Percentiles rank a stretch among this genome's conserved stretches.
Conservation (phyloP, 352 stramenopile genomes). For the Phytophthora sp. region DNA sequence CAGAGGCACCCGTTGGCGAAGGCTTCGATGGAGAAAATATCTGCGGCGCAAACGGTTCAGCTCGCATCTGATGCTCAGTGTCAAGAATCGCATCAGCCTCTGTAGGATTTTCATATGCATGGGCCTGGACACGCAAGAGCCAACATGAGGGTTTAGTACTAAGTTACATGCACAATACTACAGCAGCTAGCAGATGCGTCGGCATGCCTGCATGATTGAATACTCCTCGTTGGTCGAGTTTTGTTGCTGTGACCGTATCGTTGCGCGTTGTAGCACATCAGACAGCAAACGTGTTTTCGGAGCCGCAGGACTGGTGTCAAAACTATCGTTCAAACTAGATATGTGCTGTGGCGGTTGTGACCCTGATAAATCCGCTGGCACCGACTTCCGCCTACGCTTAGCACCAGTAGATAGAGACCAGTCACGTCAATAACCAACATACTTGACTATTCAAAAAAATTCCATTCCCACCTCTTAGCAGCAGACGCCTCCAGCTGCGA, state of each 20-base stretch:
- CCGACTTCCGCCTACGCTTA: slow-evolving; percentile 34
- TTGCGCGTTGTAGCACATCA: slow-evolving; percentile 67
- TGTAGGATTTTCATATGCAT: slow-evolving; percentile 11
- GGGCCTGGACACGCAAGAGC: slow-evolving; percentile 4
- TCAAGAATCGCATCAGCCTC: slow-evolving; percentile 61
- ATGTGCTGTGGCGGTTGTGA: slow-evolving; percentile 7
- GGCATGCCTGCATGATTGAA: slow-evolving; percentile 24
- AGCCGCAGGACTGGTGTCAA: not conserved
- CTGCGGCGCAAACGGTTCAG: slow-evolving; percentile 56
- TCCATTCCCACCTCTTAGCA: slow-evolving; percentile 26
- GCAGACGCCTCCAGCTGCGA: slow-evolving; percentile 33
- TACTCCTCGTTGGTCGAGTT: slow-evolving; percentile 2
- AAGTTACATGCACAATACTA: not conserved
- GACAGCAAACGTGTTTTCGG: slow-evolving; percentile 47
- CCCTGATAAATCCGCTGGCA: slow-evolving; percentile 17
- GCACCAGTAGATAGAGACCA: not conserved
- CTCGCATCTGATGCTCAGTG: slow-evolving; percentile 63
- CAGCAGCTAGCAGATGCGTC: not conserved
- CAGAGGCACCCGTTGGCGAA: not conserved
- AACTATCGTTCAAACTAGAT: slow-evolving; percentile 15
- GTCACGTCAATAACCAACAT: not conserved
- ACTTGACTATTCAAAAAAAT: not conserved
- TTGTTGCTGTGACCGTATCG: slow-evolving; percentile 60
- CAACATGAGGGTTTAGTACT: slow-evolving; percentile 6
- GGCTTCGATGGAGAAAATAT: slow-evolving; percentile 67